Percentiles rank a stretch among this genome's conserved stretches.
phyloP scores from a whole-genome alignment of 306 rosid species.

The Glycine tomentella region DNA sequence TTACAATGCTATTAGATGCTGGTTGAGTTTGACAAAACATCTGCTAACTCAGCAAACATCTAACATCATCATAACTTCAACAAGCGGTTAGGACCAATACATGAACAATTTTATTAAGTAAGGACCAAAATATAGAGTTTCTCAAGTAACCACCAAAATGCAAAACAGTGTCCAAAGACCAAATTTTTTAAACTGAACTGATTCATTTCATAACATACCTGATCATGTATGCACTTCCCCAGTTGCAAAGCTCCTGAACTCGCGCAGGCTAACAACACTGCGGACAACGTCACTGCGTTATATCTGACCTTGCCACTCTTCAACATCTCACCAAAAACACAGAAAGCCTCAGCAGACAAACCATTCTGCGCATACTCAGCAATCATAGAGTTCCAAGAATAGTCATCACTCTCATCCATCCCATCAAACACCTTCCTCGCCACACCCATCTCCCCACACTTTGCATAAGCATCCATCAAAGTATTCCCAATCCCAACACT shows the following conservation, averaged over 20 bases:
- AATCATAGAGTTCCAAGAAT: constrained; percentile 90
- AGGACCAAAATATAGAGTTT: neutral
- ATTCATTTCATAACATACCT: constrained; percentile 51
- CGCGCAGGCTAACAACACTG: constrained; percentile 79
- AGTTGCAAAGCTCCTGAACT: constrained; percentile 73
- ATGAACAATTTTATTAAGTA: neutral
- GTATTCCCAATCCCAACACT: constrained; percentile 72
- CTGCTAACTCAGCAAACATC: neutral
- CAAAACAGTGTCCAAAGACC: neutral
- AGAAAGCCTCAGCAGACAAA: constrained; percentile 66
- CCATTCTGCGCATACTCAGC: constrained; percentile 80
- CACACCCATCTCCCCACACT: constrained; percentile 63
- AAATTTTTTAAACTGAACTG: neutral
- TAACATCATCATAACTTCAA: neutral
- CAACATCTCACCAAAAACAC: constrained; percentile 67
- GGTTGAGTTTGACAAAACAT: constrained; percentile 3
- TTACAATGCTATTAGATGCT: neutral
- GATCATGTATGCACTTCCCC: constrained; percentile 84
- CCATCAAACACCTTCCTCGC: constrained; percentile 80
- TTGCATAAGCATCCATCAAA: constrained; percentile 90
- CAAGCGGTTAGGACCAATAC: neutral
- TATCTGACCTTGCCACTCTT: constrained; percentile 49
- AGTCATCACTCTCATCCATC: constrained; percentile 73
- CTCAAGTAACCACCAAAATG: neutral
- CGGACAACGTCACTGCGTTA: constrained; percentile 69